Evolutionary conservation across 495 filamentous ascomycete genomes (phyloP).

Genomic region (Aspergillus heteromorphus): DNA sequence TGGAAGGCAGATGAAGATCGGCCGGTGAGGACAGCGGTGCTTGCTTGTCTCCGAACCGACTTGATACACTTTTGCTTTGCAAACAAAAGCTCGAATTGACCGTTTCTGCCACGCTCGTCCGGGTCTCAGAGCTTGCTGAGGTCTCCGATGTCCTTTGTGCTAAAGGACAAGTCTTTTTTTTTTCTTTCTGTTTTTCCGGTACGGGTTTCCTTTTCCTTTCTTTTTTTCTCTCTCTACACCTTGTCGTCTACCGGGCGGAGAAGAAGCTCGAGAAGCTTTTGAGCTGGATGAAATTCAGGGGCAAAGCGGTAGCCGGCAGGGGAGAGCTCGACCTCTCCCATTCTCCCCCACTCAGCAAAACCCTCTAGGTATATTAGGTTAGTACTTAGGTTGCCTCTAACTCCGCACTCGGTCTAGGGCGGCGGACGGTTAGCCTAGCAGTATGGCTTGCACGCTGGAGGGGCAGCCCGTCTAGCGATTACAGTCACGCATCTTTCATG

Average conservation of each 20-base stretch:
- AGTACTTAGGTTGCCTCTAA: slow-evolving; percentile 5
- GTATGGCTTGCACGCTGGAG: neutral
- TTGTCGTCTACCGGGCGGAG: neutral
- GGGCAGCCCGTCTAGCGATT: neutral
- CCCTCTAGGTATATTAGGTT: slow-evolving; percentile 7
- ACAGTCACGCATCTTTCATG: neutral
- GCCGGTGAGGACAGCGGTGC: slow-evolving; percentile 13
- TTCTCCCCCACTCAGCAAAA: slow-evolving; percentile 10
- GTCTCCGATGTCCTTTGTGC: neutral
- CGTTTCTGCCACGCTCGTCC: neutral
- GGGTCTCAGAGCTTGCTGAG: neutral
- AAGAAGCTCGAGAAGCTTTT: slow-evolving; percentile 3
- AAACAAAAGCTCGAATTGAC: slow-evolving; percentile 8
- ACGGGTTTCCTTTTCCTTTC: neutral
- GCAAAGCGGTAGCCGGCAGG: slow-evolving; percentile 8
- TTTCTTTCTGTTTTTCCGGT: neutral
- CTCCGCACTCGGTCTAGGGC: slow-evolving; percentile 3
- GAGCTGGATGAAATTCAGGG: slow-evolving; percentile 16
- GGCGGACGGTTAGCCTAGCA: neutral
- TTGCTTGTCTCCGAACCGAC: slow-evolving; percentile 7
- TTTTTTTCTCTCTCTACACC: neutral
- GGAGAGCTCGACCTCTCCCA: slow-evolving; percentile 13
- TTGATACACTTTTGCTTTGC: slow-evolving; percentile 3
- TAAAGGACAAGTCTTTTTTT: neutral
- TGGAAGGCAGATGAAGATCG: slow-evolving; percentile 21